These are phyloP conservation scores for Euphorbia schlechtendalii DNA, from an alignment of 441 rosid genomes.

Conservation along the genomic window DNA sequence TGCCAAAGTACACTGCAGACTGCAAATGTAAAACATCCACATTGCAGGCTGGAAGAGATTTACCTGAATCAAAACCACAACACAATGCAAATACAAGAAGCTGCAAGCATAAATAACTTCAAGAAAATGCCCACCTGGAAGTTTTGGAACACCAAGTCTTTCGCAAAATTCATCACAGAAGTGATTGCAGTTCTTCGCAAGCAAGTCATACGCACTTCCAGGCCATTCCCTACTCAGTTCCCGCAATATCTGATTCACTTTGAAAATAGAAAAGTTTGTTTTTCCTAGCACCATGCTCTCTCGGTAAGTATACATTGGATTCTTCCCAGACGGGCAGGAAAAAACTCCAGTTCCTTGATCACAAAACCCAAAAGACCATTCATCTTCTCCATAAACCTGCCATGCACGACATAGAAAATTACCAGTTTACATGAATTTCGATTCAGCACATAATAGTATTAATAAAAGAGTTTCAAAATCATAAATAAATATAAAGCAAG, in stretches of 20 bases:
- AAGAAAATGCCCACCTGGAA: constrained; percentile 56
- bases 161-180: constrained; percentile 89
- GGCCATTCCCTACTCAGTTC: constrained; percentile 94
- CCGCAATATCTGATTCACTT: constrained; percentile 75
- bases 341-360: constrained; percentile 95
- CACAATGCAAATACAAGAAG: background rate
- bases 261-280: constrained; percentile 50
- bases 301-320: constrained; percentile 91
- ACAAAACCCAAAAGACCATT: constrained; percentile 97
- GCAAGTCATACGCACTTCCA: constrained; percentile 70
- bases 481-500: background rate
- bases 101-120: constrained; percentile 7
- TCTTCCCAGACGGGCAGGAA: constrained; percentile 76
- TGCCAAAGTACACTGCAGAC: background rate
- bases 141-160: constrained; percentile 82
- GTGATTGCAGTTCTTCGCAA: constrained; percentile 91
- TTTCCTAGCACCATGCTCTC: constrained; percentile 73
- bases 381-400: constrained; percentile 88
- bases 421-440: constrained; percentile 6
- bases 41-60: background rate
- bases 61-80: background rate
- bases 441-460: constrained; percentile 1
- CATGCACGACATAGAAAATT: constrained; percentile 9
- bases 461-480: background rate
- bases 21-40: background rate